Base-by-base conservation (phyloP, 768 basidiomycete genomes). In the Hydnum rufescens region DNA sequence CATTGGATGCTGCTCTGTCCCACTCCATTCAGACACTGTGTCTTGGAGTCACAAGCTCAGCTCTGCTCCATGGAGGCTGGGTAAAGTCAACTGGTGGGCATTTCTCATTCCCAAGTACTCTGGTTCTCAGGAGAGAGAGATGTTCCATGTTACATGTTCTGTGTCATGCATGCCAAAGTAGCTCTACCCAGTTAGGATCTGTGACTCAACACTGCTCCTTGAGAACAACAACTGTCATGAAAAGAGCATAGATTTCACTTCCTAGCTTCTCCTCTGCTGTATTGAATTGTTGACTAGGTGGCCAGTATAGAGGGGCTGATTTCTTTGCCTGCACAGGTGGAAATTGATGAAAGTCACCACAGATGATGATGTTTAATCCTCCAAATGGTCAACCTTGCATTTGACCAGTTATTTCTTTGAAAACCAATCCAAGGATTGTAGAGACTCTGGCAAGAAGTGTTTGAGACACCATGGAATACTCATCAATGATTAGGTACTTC, bases 401-500 rank as follows among this genome's bases (percentile, higher is more conserved):
- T 3, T 59, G 34, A 1, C 68, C 64, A 2, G 64, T 26, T 8
- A 42, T 32, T 28, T 43, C 49, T 5, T 57, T 54, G 29, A 42
- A 16, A 5, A 26, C 3, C 18, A n/a, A 26, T 26, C 28, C n/a
- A 42, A 16, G 30, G 19, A 64, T 51, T n/a, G 54, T 42, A 0
- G 64, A 65, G 1, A 66, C 52, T 0, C 28, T 63, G 61, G 5
- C 63, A 59, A 57, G 42, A 31, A 54, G 52, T 1, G 13, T 16
- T 18, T 44, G 8, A 2, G 54, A 51, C 0, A 66, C 32, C 71
- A 72, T 72, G 0, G 70, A 71, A 8, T 57, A 54, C 49, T 73
- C 70, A 53, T 72, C 68, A n/a, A 70, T 61, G 5, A 70, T 59
- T 0, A 70, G 55, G 42, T 65, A 58, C 28, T 16, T 5, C 18